Conservation (phyloP, 352 stramenopile genomes). For the Pythium scleroteichum region DNA sequence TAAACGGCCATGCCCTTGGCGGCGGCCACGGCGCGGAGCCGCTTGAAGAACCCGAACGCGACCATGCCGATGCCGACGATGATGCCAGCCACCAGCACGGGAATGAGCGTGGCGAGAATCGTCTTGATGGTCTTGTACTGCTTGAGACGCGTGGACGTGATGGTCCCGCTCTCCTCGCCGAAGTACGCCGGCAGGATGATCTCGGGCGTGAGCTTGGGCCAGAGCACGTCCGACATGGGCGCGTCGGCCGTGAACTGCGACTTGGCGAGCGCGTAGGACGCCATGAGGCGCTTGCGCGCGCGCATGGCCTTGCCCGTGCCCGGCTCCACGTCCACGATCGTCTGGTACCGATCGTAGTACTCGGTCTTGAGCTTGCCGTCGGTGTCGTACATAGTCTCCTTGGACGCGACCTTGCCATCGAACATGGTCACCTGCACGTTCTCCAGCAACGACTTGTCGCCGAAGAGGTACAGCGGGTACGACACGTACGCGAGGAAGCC, state of each 20-base stretch:
- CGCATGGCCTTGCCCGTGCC: constrained; percentile 72
- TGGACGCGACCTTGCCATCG: constrained; percentile 46
- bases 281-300: constrained; percentile 58
- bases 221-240: constrained; percentile 69
- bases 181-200: constrained; percentile 66
- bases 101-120: constrained; percentile 54
- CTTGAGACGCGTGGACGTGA: constrained; percentile 43
- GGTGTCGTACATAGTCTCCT: constrained; percentile 47
- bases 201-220: constrained; percentile 47
- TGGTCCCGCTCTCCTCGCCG: constrained; percentile 49
- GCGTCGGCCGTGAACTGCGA: constrained; percentile 38
- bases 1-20: not conserved
- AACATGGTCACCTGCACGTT: constrained; percentile 55
- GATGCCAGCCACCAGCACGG: constrained; percentile 57
- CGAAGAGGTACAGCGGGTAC: constrained; percentile 67
- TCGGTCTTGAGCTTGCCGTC: constrained; percentile 43
- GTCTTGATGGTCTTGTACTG: constrained; percentile 55
- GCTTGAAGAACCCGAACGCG: constrained; percentile 46
- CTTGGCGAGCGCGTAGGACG: constrained; percentile 51
- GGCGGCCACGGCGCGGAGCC: constrained; percentile 27
- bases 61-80: constrained; percentile 43
- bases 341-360: constrained; percentile 52
- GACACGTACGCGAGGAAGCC: constrained; percentile 77
- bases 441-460: constrained; percentile 44
- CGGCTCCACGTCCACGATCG: constrained; percentile 69